Percentiles rank a stretch among this genome's conserved stretches.
Evolutionary conservation across 495 filamentous ascomycete genomes (phyloP).

Genomic region (Penicillium desertorum): DNA sequence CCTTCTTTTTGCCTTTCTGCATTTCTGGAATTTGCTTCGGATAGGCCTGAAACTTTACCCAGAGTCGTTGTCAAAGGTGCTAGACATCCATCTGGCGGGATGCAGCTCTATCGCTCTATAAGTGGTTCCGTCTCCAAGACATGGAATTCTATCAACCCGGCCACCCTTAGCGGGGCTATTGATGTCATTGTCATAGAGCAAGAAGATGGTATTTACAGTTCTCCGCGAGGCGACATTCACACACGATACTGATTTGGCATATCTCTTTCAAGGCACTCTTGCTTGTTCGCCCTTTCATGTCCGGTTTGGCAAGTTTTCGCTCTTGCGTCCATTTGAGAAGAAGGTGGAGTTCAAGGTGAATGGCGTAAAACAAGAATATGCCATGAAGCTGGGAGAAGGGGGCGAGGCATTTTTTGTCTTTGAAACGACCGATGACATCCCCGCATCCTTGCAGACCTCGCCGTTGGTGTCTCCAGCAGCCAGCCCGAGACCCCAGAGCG

Average conservation of each 20-base stretch:
- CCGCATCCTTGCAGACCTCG: slow-evolving; percentile 87
- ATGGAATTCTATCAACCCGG: slow-evolving; percentile 99
- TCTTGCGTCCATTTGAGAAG: slow-evolving; percentile 94
- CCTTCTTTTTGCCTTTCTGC: slow-evolving; percentile 7
- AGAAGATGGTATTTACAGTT: slow-evolving; percentile 66
- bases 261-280: slow-evolving; percentile 53
- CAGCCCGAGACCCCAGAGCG: slow-evolving; percentile 65
- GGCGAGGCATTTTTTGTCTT: slow-evolving; percentile 99
- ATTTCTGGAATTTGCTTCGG: slow-evolving; percentile 6
- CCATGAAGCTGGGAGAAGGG: slow-evolving; percentile 97
- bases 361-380: slow-evolving; percentile 82
- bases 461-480: slow-evolving; percentile 83
- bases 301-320: slow-evolving; percentile 96
- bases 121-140: slow-evolving; percentile 96
- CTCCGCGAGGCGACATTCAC: not conserved
- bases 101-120: slow-evolving; percentile 98
- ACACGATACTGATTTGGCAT: slow-evolving; percentile 6
- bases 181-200: slow-evolving; percentile 99
- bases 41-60: slow-evolving; percentile 12
- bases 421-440: slow-evolving; percentile 85
- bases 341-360: slow-evolving; percentile 99
- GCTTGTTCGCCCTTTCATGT: slow-evolving; percentile 98
- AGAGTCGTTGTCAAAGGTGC: slow-evolving; percentile 17
- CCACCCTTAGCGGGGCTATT: slow-evolving; percentile 94
- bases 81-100: slow-evolving; percentile 41